phyloP scores from a whole-genome alignment of 2,329 filamentous ascomycete species.

The Leptographium procerum region DNA sequence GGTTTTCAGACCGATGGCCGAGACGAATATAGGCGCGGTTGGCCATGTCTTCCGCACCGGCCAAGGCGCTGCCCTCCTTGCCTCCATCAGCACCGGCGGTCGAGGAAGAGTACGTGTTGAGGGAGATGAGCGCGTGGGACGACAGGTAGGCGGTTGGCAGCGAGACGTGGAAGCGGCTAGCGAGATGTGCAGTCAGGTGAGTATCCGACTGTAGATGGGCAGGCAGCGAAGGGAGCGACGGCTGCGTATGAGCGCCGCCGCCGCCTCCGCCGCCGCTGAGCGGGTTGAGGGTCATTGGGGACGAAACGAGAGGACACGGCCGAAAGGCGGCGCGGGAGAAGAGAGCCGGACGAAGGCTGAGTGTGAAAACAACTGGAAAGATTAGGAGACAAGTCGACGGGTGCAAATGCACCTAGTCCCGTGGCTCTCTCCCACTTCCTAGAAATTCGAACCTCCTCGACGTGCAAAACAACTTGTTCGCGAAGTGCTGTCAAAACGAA shows the following conservation, averaged over 20 bases:
- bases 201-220: conserved; percentile 58
- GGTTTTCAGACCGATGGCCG: conserved; percentile 82
- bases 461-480: not conserved
- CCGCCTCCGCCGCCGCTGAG: conserved; percentile 28
- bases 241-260: conserved; percentile 62
- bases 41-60: conserved; percentile 84
- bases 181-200: conserved; percentile 70
- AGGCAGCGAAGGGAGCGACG: conserved; percentile 79
- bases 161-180: conserved; percentile 83
- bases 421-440: not conserved
- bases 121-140: conserved; percentile 78
- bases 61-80: conserved; percentile 85
- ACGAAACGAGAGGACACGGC: not conserved
- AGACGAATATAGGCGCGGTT: conserved; percentile 75
- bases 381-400: not conserved
- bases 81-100: conserved; percentile 80
- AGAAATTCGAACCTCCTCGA: not conserved
- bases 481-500: not conserved
- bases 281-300: conserved; percentile 48
- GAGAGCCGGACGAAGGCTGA: not conserved
- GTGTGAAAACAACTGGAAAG: not conserved
- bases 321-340: not conserved
- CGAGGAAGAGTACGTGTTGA: conserved; percentile 92
- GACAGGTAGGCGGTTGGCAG: conserved; percentile 80
- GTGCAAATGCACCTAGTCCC: not conserved